These are phyloP conservation scores for Emericellopsis terricola DNA, from an alignment of 495 filamentous ascomycete genomes.

Conservation along the genomic window DNA sequence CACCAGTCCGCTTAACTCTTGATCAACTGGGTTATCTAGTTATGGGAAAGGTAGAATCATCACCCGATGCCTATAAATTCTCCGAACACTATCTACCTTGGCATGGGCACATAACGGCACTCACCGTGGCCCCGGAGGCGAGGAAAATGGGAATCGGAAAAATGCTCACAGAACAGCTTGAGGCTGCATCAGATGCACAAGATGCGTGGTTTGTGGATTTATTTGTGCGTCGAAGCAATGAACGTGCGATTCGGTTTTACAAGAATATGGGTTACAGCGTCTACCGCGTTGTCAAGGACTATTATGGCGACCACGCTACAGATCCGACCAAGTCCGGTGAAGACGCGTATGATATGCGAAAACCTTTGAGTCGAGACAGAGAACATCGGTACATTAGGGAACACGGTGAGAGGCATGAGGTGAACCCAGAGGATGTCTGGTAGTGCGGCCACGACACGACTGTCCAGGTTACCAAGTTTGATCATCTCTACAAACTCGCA, in stretches of 20 bases:
- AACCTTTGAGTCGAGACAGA: conserved; percentile 72
- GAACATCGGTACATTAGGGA: conserved; percentile 57
- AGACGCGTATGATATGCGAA: conserved; percentile 94
- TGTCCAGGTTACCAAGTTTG: too few species aligned
- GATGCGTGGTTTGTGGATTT: conserved; percentile 91
- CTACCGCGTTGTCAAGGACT: conserved; percentile 72
- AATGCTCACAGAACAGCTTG: conserved; percentile 58
- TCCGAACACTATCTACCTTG: conserved; percentile 83
- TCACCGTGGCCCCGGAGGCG: conserved; percentile 78
- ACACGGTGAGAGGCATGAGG: conserved; percentile 62
- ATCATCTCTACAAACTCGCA: too few species aligned
- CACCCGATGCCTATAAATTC: conserved; percentile 47
- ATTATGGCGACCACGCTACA: conserved; percentile 60
- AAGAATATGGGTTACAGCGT: conserved; percentile 77
- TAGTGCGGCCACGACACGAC: conserved; percentile 15
- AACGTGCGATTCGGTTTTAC: conserved; percentile 75
- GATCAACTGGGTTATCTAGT: conserved; percentile 29
- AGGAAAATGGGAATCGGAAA: conserved; percentile 75
- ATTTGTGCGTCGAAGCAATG: conserved; percentile 78
- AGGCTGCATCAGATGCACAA: conserved; percentile 60
- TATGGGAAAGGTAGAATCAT: conserved; percentile 89
- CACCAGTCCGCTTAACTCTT: background rate
- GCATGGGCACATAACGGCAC: conserved; percentile 94
- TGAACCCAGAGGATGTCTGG: conserved; percentile 77
- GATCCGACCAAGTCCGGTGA: conserved; percentile 46